Percentiles rank a stretch among this genome's conserved stretches.
Evolutionary conservation across 805 yeast genomes (phyloP).

Genomic region (Monosporozyma unispora): DNA sequence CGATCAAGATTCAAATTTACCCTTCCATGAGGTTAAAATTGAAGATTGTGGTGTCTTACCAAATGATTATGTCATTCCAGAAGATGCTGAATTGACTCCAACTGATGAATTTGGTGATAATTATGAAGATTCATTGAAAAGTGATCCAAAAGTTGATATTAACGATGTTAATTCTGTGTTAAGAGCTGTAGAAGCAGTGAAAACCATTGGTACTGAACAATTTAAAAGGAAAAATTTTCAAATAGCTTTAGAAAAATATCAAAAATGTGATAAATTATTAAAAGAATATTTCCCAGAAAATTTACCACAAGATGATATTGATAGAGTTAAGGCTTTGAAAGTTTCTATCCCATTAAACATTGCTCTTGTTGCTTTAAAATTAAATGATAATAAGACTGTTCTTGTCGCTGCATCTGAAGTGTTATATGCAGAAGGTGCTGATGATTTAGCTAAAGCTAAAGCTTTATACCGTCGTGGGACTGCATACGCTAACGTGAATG

Average conservation of each 20-base stretch:
- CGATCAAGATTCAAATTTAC: constrained; percentile 54
- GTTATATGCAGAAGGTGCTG: constrained; percentile 47
- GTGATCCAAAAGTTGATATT: constrained; percentile 57
- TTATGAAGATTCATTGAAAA: constrained; percentile 67
- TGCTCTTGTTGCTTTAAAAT: constrained; percentile 63
- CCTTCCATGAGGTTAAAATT: constrained; percentile 60
- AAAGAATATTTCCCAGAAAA: constrained; percentile 57
- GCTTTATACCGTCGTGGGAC: constrained; percentile 81
- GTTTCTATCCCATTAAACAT: constrained; percentile 62
- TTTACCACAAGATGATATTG: constrained; percentile 45
- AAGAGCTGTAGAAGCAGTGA: constrained; percentile 53
- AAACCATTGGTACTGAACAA: constrained; percentile 67
- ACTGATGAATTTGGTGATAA: constrained; percentile 82
- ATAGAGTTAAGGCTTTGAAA: constrained; percentile 44
- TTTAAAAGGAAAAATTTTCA: constrained; percentile 56
- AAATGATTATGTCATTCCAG: constrained; percentile 42
- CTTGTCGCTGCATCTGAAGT: constrained; percentile 58
- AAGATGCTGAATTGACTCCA: constrained; percentile 34
- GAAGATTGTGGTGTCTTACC: constrained; percentile 73
- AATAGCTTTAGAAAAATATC: constrained; percentile 57
- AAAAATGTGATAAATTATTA: constrained; percentile 61
- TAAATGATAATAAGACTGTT: constrained; percentile 44
- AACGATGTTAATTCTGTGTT: constrained; percentile 57
- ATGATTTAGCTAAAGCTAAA: constrained; percentile 66
- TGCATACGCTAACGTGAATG: constrained; percentile 55